Evolutionary conservation across 768 basidiomycete species (phyloP).

Genomic region (Galerina sulciceps): DNA sequence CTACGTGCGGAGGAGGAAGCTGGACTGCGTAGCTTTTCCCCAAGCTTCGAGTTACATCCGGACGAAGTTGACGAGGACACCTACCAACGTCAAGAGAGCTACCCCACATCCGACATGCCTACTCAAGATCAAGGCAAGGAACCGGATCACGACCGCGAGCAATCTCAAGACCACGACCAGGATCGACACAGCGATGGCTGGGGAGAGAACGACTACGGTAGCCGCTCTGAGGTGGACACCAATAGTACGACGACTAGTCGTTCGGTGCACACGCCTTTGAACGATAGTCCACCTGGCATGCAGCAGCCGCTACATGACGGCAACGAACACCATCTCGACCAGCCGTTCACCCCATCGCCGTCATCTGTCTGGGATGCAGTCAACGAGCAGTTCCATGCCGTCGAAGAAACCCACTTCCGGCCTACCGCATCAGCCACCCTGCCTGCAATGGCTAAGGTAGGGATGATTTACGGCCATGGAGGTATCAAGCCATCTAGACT

Average conservation of each 20-base stretch:
- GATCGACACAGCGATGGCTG: conserved; percentile 18
- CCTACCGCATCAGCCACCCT: neutral
- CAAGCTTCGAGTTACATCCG: conserved; percentile 38
- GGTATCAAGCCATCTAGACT: conserved; percentile 6
- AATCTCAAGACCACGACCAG: conserved; percentile 11
- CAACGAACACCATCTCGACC: conserved; percentile 2
- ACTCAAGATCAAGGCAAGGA: neutral
- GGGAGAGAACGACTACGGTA: conserved; percentile 14
- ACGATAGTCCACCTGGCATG: conserved; percentile 6
- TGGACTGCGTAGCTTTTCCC: conserved; percentile 40
- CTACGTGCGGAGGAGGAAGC: neutral
- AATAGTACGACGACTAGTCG: conserved; percentile 16
- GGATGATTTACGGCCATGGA: neutral
- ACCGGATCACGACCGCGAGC: neutral
- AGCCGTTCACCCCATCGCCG: conserved; percentile 8
- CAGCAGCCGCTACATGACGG: neutral
- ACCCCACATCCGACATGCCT: neutral
- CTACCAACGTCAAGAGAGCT: neutral
- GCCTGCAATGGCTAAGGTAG: neutral
- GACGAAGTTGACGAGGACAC: conserved; percentile 11
- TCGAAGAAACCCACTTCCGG: conserved; percentile 14
- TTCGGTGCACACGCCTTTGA: conserved; percentile 18
- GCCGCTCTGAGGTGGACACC: conserved; percentile 16
- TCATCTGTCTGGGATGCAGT: conserved; percentile 19
- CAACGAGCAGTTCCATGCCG: conserved; percentile 20